Evolutionary conservation across 1,284 basidiomycete genomes (phyloP).

Genomic region (Fomitopsis pinicola): DNA sequence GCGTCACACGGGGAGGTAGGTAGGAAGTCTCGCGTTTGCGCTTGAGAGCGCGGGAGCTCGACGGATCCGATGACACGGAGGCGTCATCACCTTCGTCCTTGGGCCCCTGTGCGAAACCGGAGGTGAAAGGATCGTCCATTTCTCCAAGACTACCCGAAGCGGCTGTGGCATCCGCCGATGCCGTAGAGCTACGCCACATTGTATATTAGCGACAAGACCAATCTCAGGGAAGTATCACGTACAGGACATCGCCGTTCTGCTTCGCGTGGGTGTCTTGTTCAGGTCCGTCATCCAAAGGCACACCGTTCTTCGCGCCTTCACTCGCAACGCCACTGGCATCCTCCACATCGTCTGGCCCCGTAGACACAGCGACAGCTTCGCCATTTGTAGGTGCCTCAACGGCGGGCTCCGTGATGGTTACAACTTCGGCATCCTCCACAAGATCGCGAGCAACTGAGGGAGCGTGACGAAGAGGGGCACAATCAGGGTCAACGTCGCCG

Average conservation of each 20-base stretch:
- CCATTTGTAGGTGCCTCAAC: neutral
- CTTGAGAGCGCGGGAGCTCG: slow-evolving; percentile 6
- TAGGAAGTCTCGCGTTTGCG: slow-evolving; percentile 16
- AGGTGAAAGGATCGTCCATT: neutral
- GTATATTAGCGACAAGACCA: neutral
- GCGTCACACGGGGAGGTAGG: slow-evolving; percentile 13
- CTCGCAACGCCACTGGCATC: neutral
- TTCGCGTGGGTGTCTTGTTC: neutral
- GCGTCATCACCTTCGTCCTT: neutral
- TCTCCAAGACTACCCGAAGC: neutral
- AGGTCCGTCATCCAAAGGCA: neutral
- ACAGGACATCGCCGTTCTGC: neutral
- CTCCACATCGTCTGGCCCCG: neutral
- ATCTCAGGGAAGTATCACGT: neutral
- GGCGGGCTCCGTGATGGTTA: neutral
- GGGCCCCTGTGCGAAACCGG: neutral
- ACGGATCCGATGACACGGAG: neutral
- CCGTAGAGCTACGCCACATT: neutral
- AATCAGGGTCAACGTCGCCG: slow-evolving; percentile 28
- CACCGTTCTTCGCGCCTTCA: neutral
- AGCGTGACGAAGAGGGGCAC: slow-evolving; percentile 7
- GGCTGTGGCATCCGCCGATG: neutral
- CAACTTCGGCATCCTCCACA: neutral
- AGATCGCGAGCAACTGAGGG: neutral
- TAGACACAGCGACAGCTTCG: neutral